Percentiles rank a stretch among this genome's conserved stretches.
Evolutionary conservation across 805 yeast species (phyloP).

Genomic region (Teunomyces cretensis): DNA sequence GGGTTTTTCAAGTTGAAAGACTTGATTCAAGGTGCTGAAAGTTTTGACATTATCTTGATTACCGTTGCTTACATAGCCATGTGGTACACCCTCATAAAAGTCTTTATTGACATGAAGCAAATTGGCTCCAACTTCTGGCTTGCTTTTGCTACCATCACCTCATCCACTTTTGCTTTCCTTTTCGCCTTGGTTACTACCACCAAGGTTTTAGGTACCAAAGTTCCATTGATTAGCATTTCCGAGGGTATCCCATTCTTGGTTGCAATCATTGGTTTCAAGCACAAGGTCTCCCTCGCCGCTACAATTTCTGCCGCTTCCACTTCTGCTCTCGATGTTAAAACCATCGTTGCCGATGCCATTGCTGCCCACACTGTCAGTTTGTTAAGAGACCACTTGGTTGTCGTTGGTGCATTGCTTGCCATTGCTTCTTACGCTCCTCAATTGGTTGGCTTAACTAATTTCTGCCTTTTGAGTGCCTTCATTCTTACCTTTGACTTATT

Average conservation of each 20-base stretch:
- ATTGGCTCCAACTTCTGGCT: constrained; percentile 88
- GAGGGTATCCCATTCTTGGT: constrained; percentile 95
- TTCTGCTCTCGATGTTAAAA: constrained; percentile 37
- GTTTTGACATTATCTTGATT: constrained; percentile 79
- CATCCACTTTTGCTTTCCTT: constrained; percentile 80
- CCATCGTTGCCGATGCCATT: constrained; percentile 44
- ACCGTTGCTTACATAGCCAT: constrained; percentile 81
- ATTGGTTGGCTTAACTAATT: constrained; percentile 73
- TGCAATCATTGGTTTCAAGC: constrained; percentile 88
- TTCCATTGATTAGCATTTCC: constrained; percentile 71
- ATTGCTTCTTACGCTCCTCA: constrained; percentile 64
- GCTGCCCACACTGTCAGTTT: constrained; percentile 48
- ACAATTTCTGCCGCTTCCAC: constrained; percentile 44
- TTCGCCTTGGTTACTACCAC: constrained; percentile 68
- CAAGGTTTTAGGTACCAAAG: constrained; percentile 53
- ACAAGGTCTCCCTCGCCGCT: constrained; percentile 70
- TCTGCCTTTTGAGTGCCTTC: constrained; percentile 71
- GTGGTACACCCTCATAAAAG: constrained; percentile 76
- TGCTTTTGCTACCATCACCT: constrained; percentile 71
- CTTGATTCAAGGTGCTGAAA: constrained; percentile 70
- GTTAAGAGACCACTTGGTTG: constrained; percentile 74
- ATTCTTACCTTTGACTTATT: constrained; percentile 70
- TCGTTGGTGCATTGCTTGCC: constrained; percentile 67
- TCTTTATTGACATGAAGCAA: constrained; percentile 72
- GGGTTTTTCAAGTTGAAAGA: constrained; percentile 40